Conservation (phyloP, 2,329 filamentous ascomycete genomes). For the Madurella mycetomatis region DNA sequence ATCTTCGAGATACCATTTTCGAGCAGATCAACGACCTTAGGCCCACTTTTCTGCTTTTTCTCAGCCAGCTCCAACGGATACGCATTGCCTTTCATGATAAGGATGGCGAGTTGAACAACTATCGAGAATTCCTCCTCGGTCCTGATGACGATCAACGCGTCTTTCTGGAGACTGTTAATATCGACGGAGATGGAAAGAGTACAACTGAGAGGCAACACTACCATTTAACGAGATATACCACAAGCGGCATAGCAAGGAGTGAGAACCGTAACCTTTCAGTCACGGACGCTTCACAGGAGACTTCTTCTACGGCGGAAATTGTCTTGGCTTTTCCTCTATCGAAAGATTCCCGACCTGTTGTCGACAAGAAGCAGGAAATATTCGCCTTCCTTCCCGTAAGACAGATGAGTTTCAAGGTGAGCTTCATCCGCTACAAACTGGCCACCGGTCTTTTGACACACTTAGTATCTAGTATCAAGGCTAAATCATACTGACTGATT, state of each 20-base stretch:
- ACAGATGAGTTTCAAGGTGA: background rate
- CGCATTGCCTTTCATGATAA: constrained; percentile 2
- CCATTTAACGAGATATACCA: background rate
- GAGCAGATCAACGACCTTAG: constrained; percentile 35
- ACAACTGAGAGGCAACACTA: background rate
- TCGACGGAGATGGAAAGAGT: too few relatives aligned
- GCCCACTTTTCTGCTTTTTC: constrained; percentile 36
- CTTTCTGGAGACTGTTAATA: background rate
- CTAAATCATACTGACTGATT: background rate
- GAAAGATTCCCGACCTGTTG: too few relatives aligned
- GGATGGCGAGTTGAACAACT: background rate
- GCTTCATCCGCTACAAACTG: background rate
- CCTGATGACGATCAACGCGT: background rate
- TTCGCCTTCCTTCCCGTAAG: constrained; percentile 1
- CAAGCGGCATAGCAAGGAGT: background rate
- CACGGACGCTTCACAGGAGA: background rate
- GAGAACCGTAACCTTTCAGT: background rate
- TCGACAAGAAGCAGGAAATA: background rate
- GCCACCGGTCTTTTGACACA: too few relatives aligned
- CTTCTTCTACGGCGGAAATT: background rate
- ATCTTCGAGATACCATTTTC: constrained; percentile 25
- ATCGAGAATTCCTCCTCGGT: background rate
- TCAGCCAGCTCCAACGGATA: constrained; percentile 35
- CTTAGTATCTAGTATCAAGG: too few relatives aligned
- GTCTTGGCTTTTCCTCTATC: background rate